Evolutionary conservation across 495 filamentous ascomycete genomes (phyloP).

Genomic region (Penicillium alfredii): DNA sequence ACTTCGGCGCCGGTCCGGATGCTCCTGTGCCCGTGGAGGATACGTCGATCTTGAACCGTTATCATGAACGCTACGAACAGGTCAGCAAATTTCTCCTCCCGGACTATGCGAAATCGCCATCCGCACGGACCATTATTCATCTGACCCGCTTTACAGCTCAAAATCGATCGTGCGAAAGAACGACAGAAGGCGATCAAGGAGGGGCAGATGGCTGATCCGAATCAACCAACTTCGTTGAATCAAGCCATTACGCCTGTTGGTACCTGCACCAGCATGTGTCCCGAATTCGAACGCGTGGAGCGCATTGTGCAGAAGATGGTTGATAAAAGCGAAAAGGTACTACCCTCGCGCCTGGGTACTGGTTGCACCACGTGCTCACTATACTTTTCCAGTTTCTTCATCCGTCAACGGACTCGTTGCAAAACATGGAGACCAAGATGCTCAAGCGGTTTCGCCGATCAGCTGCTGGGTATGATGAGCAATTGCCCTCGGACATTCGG

Average conservation of each 20-base stretch:
- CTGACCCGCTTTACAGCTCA: slow-evolving; percentile 42
- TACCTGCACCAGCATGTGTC: slow-evolving; percentile 90
- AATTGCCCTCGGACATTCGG: slow-evolving; percentile 87
- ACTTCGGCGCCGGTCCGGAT: slow-evolving; percentile 4
- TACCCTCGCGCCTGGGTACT: neutral
- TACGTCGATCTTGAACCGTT: slow-evolving; percentile 19
- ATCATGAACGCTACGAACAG: slow-evolving; percentile 41
- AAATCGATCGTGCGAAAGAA: slow-evolving; percentile 62
- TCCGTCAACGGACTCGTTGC: slow-evolving; percentile 28
- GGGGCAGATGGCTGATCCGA: slow-evolving; percentile 81
- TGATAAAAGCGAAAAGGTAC: slow-evolving; percentile 56
- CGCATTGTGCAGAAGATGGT: slow-evolving; percentile 67
- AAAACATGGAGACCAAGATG: slow-evolving; percentile 53
- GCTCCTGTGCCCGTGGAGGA: slow-evolving; percentile 19
- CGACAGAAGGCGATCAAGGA: slow-evolving; percentile 63
- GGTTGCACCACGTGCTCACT: slow-evolving; percentile 9
- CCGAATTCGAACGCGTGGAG: slow-evolving; percentile 77
- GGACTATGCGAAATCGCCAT: neutral
- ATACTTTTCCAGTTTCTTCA: slow-evolving; percentile 29
- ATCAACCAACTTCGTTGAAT: slow-evolving; percentile 70
- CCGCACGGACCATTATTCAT: slow-evolving; percentile 1
- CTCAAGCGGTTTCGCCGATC: slow-evolving; percentile 87
- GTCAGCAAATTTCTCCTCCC: slow-evolving; percentile 21
- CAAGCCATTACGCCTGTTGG: slow-evolving; percentile 85
- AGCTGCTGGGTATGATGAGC: slow-evolving; percentile 85